Conservation (phyloP, 441 rosid genomes). For the Hypseocharis bilobata region DNA sequence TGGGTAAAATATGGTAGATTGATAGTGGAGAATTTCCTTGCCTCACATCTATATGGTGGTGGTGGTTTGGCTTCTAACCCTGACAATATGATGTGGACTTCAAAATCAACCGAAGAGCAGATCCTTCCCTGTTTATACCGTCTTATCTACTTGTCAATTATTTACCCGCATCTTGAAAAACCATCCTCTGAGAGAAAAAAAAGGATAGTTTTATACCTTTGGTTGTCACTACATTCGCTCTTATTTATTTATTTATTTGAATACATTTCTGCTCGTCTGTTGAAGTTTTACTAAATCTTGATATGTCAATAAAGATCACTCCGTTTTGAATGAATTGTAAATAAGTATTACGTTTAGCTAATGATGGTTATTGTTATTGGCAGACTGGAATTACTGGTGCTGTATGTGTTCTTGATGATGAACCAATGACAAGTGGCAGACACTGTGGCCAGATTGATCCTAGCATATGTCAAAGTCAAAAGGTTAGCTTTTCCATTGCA, state of each 20-base stretch:
- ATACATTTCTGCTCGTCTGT: background rate
- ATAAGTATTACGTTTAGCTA: background rate
- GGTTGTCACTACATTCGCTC: slow-evolving; percentile 9
- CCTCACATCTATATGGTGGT: background rate
- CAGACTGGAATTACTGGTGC: slow-evolving; percentile 86
- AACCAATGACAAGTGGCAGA: slow-evolving; percentile 81
- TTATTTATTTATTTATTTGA: background rate
- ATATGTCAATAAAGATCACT: background rate
- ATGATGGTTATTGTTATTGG: slow-evolving; percentile 24
- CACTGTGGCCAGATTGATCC: slow-evolving; percentile 79
- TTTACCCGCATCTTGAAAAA: slow-evolving; percentile 5
- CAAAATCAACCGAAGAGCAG: background rate
- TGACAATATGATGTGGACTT: background rate
- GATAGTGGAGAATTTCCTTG: background rate
- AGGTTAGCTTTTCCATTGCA: slow-evolving; percentile 83
- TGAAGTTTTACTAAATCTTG: background rate
- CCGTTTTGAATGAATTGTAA: background rate
- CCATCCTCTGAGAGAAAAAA: background rate
- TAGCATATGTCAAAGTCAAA: slow-evolving; percentile 67
- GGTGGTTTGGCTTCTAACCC: background rate
- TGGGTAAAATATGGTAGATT: background rate
- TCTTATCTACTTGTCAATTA: background rate
- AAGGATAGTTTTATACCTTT: slow-evolving; percentile 10
- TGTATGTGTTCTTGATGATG: slow-evolving; percentile 92
- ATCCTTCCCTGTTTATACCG: background rate